Conservation (phyloP, 768 basidiomycete species). For the Melanogaster broomeanus region DNA sequence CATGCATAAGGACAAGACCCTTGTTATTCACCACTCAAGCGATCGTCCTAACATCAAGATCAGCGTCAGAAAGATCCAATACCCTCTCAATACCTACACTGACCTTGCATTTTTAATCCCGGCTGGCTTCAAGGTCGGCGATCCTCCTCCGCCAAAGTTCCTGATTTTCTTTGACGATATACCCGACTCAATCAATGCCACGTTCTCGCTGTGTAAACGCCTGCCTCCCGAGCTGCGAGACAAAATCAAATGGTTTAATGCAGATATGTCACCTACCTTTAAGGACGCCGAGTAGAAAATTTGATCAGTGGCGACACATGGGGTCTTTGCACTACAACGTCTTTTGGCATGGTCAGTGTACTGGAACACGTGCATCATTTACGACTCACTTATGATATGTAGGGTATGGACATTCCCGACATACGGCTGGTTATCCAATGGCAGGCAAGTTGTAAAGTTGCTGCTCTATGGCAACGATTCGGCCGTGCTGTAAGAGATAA, state of each 20-base stretch:
- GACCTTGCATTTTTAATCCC: constrained; percentile 20
- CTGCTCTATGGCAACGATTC: constrained; percentile 35
- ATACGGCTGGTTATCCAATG: constrained; percentile 39
- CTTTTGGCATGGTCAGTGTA: constrained; percentile 12
- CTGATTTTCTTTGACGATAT: too few relatives aligned
- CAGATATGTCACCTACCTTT: too few relatives aligned
- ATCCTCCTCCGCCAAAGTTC: too few relatives aligned
- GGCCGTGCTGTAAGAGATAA: constrained; percentile 28
- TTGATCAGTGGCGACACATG: too few relatives aligned
- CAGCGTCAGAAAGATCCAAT: constrained; percentile 12
- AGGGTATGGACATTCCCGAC: constrained; percentile 39
- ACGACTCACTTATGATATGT: not conserved
- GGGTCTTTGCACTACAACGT: too few relatives aligned
- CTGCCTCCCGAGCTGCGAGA: too few relatives aligned
- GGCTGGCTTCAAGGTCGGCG: too few relatives aligned
- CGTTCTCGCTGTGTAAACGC: too few relatives aligned
- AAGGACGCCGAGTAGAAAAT: too few relatives aligned
- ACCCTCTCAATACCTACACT: constrained; percentile 7
- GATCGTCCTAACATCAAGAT: constrained; percentile 21
- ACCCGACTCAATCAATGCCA: too few relatives aligned
- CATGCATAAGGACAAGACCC: too few relatives aligned
- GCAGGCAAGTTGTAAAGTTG: constrained; percentile 21
- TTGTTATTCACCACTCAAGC: not conserved
- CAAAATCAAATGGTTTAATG: too few relatives aligned
- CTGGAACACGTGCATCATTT: not conserved